phyloP scores from a whole-genome alignment of 2,329 filamentous ascomycete genomes.

The Penicillium sp. region DNA sequence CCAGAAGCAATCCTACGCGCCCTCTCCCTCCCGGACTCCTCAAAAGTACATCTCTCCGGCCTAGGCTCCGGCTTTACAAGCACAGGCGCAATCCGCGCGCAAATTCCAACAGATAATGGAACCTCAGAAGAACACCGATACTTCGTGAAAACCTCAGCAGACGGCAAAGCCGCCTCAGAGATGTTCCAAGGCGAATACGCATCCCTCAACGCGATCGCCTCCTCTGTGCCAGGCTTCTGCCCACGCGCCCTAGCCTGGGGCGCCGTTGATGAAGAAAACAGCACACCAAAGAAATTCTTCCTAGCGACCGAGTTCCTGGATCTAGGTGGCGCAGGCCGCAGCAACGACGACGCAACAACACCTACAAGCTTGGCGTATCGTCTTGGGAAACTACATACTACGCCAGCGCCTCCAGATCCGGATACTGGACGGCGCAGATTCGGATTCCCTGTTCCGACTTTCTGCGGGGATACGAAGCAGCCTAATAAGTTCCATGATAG shows the following conservation, averaged over 20 bases:
- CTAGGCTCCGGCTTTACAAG: conserved; percentile 44
- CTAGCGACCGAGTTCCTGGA: conserved; percentile 77
- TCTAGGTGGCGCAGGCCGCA: conserved; percentile 49
- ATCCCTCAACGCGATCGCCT: conserved; percentile 76
- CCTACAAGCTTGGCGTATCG: conserved; percentile 62
- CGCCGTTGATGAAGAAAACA: conserved; percentile 40
- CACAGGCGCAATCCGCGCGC: conserved; percentile 40
- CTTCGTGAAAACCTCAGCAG: conserved; percentile 41
- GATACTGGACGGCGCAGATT: conserved; percentile 53
- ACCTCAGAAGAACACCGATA: conserved; percentile 30
- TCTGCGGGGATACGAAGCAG: conserved; percentile 79
- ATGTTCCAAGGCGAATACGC: conserved; percentile 66
- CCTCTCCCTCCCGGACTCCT: conserved; percentile 33
- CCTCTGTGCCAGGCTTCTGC: conserved; percentile 67
- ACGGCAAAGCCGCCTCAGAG: conserved; percentile 32
- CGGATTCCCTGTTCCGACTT: conserved; percentile 79
- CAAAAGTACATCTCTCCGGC: conserved; percentile 34
- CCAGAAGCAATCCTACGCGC: conserved; percentile 36
- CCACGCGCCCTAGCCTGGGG: conserved; percentile 73
- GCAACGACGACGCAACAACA: conserved; percentile 41
- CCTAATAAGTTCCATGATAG: conserved; percentile 67
- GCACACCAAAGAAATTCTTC: conserved; percentile 45
- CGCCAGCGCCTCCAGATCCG: conserved; percentile 56
- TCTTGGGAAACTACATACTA: conserved; percentile 72
- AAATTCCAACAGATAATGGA: conserved; percentile 20